Base-by-base conservation (phyloP, 345 rosid genomes). In the Psidium friedrichsthalianum region DNA sequence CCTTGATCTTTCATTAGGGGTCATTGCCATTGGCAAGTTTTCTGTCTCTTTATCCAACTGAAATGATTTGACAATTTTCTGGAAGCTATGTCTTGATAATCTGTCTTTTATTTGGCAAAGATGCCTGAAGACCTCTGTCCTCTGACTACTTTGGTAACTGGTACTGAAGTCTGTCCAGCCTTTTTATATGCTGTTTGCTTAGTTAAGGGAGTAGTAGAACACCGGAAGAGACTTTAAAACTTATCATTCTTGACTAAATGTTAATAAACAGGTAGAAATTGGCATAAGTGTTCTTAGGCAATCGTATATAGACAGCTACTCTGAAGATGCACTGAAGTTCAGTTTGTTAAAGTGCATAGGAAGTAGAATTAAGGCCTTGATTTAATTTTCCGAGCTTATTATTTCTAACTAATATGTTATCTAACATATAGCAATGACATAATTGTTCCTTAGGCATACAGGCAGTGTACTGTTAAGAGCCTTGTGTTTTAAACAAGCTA, bases 391-490 rank as follows among this genome's bases (percentile, higher is more conserved):
- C 51, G 1, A 56, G 59, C 74, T 64, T 76, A 29, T 56, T 40
- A 53, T 74, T 54, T 74, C 83, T 83, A 76, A 47, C 58, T 47
- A 36, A 57, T 57, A 83, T 87, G 53, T 83, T 85, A 44, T 84
- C 64, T 44, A 18, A 52, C 47, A 51, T 32, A 56, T 69, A 85
- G 82, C 84, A 76, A 42, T 87, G 84, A 85, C 85, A 78, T 51
- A 83, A 83, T 61, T 85, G 64, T 85, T 85, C 87, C 55, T 52
- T 57, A 88, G 87, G 61, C 47, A 76, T 76, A 83, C 84, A 78
- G 86, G 85, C 84, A 69, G 13, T 78, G 61, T 54, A 36, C 56
- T 83, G 9, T 51, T 85, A 83, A 52, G 74, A 85, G 86, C 74
- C 82, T 69, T 18, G 78, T 69, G 78, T 47, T 69, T 69, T 69